Evolutionary conservation across 306 rosid species (phyloP).

Genomic region (Carpinus fangiana): DNA sequence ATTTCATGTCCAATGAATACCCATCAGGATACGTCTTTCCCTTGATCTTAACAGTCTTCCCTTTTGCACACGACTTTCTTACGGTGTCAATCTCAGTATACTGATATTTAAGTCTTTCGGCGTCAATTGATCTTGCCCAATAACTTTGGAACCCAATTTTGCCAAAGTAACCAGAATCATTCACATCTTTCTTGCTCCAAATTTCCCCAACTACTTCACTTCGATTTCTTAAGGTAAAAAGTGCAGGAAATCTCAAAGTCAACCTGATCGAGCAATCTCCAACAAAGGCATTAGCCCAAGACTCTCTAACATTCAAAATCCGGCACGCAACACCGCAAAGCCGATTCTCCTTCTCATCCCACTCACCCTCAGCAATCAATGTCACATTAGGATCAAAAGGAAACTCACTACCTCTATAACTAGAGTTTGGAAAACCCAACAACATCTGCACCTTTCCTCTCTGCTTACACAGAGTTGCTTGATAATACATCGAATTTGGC

Average conservation of each 20-base stretch:
- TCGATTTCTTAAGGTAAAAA: conserved; percentile 58
- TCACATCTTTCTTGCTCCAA: conserved; percentile 57
- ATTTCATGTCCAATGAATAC: conserved; percentile 65
- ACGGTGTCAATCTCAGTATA: conserved; percentile 51
- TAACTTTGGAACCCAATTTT: conserved; percentile 52
- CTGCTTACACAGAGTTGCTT: conserved; percentile 42
- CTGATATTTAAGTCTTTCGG: conserved; percentile 44
- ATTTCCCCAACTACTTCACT: conserved; percentile 56
- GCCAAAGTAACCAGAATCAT: conserved; percentile 53
- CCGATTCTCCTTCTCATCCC: conserved; percentile 69
- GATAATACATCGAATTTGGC: conserved; percentile 46
- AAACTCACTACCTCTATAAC: conserved; percentile 25
- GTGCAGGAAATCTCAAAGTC: conserved; percentile 52
- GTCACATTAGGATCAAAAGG: conserved; percentile 55
- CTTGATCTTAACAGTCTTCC: conserved; percentile 40
- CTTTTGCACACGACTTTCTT: conserved; percentile 46
- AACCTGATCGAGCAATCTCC: conserved; percentile 70
- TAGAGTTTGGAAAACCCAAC: conserved; percentile 52
- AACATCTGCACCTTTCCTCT: conserved; percentile 58
- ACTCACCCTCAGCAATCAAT: conserved; percentile 67
- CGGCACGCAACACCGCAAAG: conserved; percentile 65
- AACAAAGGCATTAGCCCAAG: conserved; percentile 47
- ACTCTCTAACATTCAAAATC: conserved; percentile 51
- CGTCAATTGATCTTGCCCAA: conserved; percentile 29
- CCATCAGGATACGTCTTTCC: conserved; percentile 61